Evolutionary conservation across 768 basidiomycete species (phyloP).

Genomic region (Mycena crocata): DNA sequence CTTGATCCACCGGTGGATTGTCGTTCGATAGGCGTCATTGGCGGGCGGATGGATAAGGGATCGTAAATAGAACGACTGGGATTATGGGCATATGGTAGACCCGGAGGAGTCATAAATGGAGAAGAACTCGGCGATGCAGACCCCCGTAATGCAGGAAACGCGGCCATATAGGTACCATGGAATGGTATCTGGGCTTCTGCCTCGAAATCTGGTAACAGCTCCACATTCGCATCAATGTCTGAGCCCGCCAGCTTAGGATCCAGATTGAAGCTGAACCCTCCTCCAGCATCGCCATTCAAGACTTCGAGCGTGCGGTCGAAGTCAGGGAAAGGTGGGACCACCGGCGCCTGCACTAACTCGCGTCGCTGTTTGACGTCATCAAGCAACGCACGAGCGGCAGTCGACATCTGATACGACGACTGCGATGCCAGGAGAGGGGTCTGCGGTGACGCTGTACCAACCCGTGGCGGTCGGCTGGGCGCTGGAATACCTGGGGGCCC

Average conservation of each 20-base stretch:
- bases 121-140: slow-evolving; percentile 42
- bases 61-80: slow-evolving; percentile 68
- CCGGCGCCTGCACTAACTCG: slow-evolving; percentile 61
- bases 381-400: slow-evolving; percentile 83
- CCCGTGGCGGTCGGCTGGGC: slow-evolving; percentile 63
- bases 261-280: slow-evolving; percentile 85
- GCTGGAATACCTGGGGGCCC: slow-evolving; percentile 74
- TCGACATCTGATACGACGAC: slow-evolving; percentile 87
- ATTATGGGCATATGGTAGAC: slow-evolving; percentile 61
- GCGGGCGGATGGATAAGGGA: slow-evolving; percentile 53
- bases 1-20: slow-evolving; percentile 59
- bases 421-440: slow-evolving; percentile 65
- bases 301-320: slow-evolving; percentile 86
- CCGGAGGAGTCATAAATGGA: slow-evolving; percentile 62
- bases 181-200: slow-evolving; percentile 67
- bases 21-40: slow-evolving; percentile 53
- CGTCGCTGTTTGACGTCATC: slow-evolving; percentile 86
- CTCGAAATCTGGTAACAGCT: slow-evolving; percentile 64
- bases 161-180: slow-evolving; percentile 72
- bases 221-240: slow-evolving; percentile 49
- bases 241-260: slow-evolving; percentile 78
- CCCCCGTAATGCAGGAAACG: slow-evolving; percentile 72
- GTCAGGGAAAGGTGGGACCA: slow-evolving; percentile 84
- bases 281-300: slow-evolving; percentile 72
- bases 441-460: slow-evolving; percentile 63